A percentile compares a stretch with the other conserved stretches of the same genome.
phyloP scores from a whole-genome alignment of 2,329 filamentous ascomycete species.

The Ambrosiella beaveri region DNA sequence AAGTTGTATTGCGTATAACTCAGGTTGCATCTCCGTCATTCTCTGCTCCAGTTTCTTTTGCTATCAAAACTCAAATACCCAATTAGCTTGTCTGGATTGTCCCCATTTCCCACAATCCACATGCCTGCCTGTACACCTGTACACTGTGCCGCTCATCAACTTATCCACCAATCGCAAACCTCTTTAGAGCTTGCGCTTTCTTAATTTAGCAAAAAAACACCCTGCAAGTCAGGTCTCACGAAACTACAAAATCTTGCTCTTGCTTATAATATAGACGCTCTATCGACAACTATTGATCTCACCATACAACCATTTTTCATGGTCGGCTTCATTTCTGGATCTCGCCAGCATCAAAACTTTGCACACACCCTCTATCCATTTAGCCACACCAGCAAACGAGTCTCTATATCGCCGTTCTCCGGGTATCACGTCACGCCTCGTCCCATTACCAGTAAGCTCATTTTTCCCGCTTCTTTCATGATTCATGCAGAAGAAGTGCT shows the following conservation, averaged over 20 bases:
- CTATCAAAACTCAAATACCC: background rate
- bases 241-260: background rate
- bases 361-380: background rate
- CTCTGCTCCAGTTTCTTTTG: background rate
- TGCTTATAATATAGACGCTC: background rate
- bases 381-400: background rate
- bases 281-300: too few species aligned
- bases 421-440: background rate
- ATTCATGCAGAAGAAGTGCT: background rate
- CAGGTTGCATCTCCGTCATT: too few species aligned
- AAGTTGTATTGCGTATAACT: too few species aligned
- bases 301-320: too few species aligned
- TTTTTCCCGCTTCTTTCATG: conserved; percentile 10
- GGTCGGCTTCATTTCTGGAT: background rate
- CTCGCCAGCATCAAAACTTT: background rate
- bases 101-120: background rate
- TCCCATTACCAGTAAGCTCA: background rate
- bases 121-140: background rate
- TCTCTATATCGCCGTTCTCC: background rate
- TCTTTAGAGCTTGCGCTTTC: background rate
- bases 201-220: background rate
- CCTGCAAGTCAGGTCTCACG: too few species aligned
- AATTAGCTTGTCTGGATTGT: background rate
- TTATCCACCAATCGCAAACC: background rate
- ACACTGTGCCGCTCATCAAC: background rate